Percentiles rank a stretch among this genome's conserved stretches.
These are phyloP conservation scores for Nannochloris sp. DNA, from an alignment of 139 green algal genomes.

Conservation along the genomic window DNA sequence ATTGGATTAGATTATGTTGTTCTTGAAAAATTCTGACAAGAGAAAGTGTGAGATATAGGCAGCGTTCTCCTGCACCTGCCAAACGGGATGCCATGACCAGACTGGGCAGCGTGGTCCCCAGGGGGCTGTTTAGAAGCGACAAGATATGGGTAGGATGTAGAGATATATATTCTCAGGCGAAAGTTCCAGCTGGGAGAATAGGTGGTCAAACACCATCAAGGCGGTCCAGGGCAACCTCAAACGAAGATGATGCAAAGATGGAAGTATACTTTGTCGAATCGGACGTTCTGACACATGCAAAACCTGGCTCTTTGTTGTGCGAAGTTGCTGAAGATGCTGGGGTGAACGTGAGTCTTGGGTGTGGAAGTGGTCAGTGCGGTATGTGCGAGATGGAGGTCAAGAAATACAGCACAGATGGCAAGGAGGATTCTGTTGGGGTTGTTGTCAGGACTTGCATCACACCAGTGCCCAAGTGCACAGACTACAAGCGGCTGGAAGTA, in stretches of 20 bases:
- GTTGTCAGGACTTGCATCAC: slow-evolving; percentile 13
- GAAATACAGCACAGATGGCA: slow-evolving; percentile 7
- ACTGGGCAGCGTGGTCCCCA: too few species aligned
- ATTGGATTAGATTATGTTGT: too few species aligned
- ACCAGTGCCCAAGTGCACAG: slow-evolving; percentile 1
- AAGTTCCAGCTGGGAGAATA: too few species aligned
- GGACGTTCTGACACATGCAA: neutral
- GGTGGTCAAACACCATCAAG: too few species aligned
- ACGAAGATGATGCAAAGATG: neutral
- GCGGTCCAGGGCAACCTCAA: neutral
- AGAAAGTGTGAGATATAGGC: too few species aligned
- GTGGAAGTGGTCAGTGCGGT: slow-evolving; percentile 14
- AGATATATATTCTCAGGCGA: too few species aligned
- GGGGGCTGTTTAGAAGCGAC: too few species aligned
- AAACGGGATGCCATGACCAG: too few species aligned
- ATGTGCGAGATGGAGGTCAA: slow-evolving; percentile 27
- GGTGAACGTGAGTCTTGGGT: slow-evolving; percentile 17
- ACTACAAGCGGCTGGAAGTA: slow-evolving; percentile 10
- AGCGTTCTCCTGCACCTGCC: too few species aligned
- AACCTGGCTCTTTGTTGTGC: neutral
- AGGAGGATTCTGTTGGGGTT: neutral
- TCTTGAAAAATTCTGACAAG: too few species aligned
- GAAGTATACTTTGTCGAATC: slow-evolving; percentile 3
- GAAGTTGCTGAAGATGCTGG: slow-evolving; percentile 13
- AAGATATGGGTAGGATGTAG: too few species aligned